Evolutionary conservation across 257 asterid genomes (phyloP).

Genomic region (Lycium ferocissimum): DNA sequence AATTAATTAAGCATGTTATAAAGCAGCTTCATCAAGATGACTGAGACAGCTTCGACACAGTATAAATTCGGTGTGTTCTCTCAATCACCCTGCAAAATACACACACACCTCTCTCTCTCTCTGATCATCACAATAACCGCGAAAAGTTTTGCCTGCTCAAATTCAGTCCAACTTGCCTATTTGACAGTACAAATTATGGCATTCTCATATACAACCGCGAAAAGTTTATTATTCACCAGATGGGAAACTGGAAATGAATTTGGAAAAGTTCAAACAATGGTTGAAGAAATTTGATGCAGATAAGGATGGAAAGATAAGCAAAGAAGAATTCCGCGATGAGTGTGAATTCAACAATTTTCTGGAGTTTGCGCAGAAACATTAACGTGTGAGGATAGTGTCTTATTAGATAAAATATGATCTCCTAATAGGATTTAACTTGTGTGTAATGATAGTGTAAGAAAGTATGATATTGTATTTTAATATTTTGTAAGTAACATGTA

Average conservation of each 20-base stretch:
- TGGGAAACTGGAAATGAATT: slow-evolving; percentile 41
- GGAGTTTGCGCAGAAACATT: slow-evolving; percentile 43
- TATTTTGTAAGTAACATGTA: no score
- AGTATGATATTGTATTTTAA: no score
- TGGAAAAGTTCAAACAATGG: slow-evolving; percentile 54
- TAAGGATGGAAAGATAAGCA: slow-evolving; percentile 44
- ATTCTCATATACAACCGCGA: not conserved
- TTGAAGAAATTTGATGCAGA: slow-evolving; percentile 44
- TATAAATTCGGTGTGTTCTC: not conserved
- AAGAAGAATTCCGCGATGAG: slow-evolving; percentile 46
- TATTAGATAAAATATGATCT: not conserved
- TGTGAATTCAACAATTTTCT: slow-evolving; percentile 41
- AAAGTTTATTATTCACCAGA: slow-evolving; percentile 4
- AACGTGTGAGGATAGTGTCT: slow-evolving; percentile 37
- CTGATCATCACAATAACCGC: not conserved
- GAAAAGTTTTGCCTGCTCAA: not conserved
- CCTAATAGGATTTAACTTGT: no score
- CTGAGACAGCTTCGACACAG: not conserved
- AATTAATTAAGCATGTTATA: not conserved
- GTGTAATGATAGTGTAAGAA: no score
- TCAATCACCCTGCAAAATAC: not conserved
- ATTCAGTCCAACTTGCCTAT: not conserved
- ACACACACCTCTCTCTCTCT: not conserved
- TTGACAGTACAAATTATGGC: not conserved
- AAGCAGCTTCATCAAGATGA: not conserved